Percentiles rank a stretch among this genome's conserved stretches.
These are phyloP conservation scores for Podosphaera xanthii DNA, from an alignment of 2,329 filamentous ascomycete species.

Conservation along the genomic window DNA sequence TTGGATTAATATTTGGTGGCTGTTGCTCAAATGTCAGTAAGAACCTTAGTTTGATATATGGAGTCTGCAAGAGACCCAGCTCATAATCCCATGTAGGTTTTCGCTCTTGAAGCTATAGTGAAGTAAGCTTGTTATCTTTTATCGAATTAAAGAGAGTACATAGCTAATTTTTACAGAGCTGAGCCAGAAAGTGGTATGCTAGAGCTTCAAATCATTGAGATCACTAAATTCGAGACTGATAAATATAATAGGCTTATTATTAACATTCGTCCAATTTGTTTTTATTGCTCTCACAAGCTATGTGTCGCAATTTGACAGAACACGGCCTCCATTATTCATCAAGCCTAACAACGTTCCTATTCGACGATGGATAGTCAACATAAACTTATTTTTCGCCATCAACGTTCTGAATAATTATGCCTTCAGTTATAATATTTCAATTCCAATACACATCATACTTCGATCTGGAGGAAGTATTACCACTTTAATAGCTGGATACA, in stretches of 20 bases:
- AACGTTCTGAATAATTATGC: conserved; percentile 96
- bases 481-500: conserved; percentile 73
- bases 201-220: background rate
- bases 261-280: conserved; percentile 75
- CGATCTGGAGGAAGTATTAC: conserved; percentile 89
- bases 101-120: conserved; percentile 82
- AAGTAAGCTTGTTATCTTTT: conserved; percentile 38
- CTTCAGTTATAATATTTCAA: conserved; percentile 89
- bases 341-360: conserved; percentile 61
- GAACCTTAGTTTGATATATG: background rate
- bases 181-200: conserved; percentile 58
- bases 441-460: conserved; percentile 90
- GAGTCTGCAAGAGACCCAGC: conserved; percentile 5
- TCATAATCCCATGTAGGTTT: conserved; percentile 39
- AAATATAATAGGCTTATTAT: conserved; percentile 40
- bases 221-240: conserved; percentile 5
- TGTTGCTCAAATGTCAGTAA: conserved; percentile 71
- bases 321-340: conserved; percentile 47
- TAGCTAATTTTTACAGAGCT: conserved; percentile 19
- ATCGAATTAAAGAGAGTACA: background rate
- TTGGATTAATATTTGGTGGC: conserved; percentile 78
- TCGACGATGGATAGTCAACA: conserved; percentile 68
- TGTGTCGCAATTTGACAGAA: conserved; percentile 47
- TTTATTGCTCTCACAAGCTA: conserved; percentile 63
- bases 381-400: conserved; percentile 74